phyloP scores from a whole-genome alignment of 371 early-diverging fungal species.

The Mortierella sp. region DNA sequence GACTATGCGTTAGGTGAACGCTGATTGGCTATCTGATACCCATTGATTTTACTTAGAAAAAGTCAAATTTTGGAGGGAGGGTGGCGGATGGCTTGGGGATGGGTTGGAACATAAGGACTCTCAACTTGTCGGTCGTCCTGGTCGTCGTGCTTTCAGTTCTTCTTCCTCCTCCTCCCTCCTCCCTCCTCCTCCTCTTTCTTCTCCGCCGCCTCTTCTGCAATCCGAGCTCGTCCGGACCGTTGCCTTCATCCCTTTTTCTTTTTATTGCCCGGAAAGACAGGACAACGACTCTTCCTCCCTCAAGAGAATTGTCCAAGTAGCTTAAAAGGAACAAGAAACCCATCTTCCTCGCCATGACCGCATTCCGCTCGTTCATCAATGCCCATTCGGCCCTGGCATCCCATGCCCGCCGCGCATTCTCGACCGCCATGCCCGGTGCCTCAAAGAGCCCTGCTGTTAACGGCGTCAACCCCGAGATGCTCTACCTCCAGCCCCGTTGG shows the following conservation, averaged over 20 bases:
- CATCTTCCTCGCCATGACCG: constrained; percentile 20
- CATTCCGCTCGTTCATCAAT: constrained; percentile 50
- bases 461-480: constrained; percentile 45
- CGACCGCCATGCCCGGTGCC: constrained; percentile 35
- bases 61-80: too few relatives aligned
- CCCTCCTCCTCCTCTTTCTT: neutral
- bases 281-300: neutral
- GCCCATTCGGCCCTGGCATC: constrained; percentile 44
- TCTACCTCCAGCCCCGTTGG: constrained; percentile 53
- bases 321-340: neutral
- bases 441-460: constrained; percentile 8
- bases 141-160: too few relatives aligned
- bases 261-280: neutral
- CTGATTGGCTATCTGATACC: too few relatives aligned
- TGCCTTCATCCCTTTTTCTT: too few relatives aligned
- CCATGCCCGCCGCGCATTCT: constrained; percentile 49
- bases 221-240: too few relatives aligned
- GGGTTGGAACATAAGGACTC: too few relatives aligned
- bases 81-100: too few relatives aligned
- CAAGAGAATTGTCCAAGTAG: neutral
- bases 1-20: too few relatives aligned
- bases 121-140: too few relatives aligned
- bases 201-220: too few relatives aligned
- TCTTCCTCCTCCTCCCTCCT: too few relatives aligned
- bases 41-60: too few relatives aligned